phyloP scores from a whole-genome alignment of 78 protist species.

The Dictyostelium citrinum region DNA sequence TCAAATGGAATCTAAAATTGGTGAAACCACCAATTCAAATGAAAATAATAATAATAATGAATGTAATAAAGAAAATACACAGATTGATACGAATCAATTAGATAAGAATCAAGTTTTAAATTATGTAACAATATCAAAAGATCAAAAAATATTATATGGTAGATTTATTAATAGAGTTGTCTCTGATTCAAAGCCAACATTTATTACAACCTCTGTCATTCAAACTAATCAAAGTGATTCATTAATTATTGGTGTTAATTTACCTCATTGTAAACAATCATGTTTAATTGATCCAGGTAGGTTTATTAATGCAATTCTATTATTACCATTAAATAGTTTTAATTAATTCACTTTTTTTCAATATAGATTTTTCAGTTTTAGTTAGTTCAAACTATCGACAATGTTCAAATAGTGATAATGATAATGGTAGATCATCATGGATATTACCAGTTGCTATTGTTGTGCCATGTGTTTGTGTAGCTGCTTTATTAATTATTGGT shows the following conservation, averaged over 20 bases:
- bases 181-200: not conserved
- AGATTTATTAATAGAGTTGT: not conserved
- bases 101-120: constrained; percentile 1
- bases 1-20: not conserved
- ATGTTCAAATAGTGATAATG: not conserved
- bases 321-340: too few relatives aligned
- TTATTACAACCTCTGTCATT: not conserved
- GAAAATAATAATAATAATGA: not conserved
- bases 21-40: not conserved
- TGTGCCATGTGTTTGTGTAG: not conserved
- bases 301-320: too few relatives aligned
- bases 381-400: not conserved
- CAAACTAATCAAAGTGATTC: not conserved
- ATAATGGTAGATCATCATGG: not conserved
- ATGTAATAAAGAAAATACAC: not conserved
- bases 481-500: not conserved
- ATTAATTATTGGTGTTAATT: not conserved
- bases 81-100: not conserved
- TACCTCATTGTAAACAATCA: not conserved
- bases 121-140: not conserved
- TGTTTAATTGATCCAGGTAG: constrained; percentile 32
- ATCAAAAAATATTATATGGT: not conserved
- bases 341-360: not conserved
- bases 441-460: not conserved
- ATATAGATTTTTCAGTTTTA: constrained; percentile 5